Base-by-base conservation (phyloP, 2,329 filamentous ascomycete genomes). In the Pleoardoris graminearum region DNA sequence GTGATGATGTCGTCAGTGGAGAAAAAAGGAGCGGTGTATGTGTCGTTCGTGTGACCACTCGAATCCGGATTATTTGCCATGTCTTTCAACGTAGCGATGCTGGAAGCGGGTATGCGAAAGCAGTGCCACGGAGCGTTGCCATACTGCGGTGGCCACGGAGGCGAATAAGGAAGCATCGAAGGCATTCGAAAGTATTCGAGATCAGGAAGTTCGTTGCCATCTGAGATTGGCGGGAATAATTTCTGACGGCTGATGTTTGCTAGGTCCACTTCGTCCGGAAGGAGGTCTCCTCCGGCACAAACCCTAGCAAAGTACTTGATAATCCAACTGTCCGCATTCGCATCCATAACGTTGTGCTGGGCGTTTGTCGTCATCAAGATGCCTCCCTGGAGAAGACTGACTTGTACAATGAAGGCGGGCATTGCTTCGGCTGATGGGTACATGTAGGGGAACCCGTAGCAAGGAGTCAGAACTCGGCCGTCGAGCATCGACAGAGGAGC, bases 111-210 rank as follows among this genome's bases (percentile, higher is more conserved):
- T 19, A 44, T 32, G 16, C 41, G 41, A 14, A 44, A 44, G 8
- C 41, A 44, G 41, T 44, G 27, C 41, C 41, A 44, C 4, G 41
- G 41, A 12, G 41, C 41, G 17, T 44, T 32, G n/a, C 41, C 41
- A 21, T 44, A 44, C 8, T 44, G 41, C 10, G 41, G 41, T n/a
- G 41, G 41, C 41, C 41, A 44, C 3, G 41, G 27, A 19, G 41
- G 41, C 10, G 41, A 32, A 7, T 29, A 32, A 12, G 41, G 41
- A n/a, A 44, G 41, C 25, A 32, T 32, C 27, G 25, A 30, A 21
- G 41, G 41, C 10, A 32, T 7, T 7, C 27, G 27, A 17, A 44
- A 33, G 14, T 16, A 44, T 11, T 32, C 27, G 10, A 44, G 16
- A 2, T 30, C 2, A 14, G 32, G 27, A 7, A 44, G 5, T 1